Conservation (phyloP, 2,329 filamentous ascomycete species). For the Alternaria metachromatica region DNA sequence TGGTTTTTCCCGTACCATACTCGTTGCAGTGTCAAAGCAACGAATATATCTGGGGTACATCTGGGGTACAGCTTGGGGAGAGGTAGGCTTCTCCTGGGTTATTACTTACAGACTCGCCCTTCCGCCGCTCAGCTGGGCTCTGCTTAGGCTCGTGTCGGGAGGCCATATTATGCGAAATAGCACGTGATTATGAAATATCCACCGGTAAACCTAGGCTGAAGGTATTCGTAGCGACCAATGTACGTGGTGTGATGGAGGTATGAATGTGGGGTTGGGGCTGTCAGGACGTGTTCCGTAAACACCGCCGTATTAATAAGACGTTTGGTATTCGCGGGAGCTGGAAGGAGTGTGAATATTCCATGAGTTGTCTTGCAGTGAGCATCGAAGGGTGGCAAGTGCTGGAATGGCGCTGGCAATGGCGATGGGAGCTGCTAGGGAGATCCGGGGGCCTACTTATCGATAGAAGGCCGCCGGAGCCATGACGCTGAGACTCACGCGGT, state of each 20-base stretch:
- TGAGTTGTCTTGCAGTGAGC: conserved; percentile 36
- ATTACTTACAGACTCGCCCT: conserved; percentile 77
- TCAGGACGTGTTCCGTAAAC: conserved; percentile 28
- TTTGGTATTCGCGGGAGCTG: conserved; percentile 30
- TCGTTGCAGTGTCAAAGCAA: neutral
- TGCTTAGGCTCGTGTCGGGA: conserved; percentile 59
- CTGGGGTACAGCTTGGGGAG: neutral
- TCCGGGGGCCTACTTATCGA: conserved; percentile 26
- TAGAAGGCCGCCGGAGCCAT: conserved; percentile 14
- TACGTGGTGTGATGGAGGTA: conserved; percentile 15
- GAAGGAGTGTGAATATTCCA: conserved; percentile 38
- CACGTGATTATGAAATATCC: neutral
- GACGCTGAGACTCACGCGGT: conserved; percentile 13
- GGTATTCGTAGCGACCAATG: neutral
- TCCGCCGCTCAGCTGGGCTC: conserved; percentile 78
- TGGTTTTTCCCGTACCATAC: neutral
- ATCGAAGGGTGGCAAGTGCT: conserved; percentile 36
- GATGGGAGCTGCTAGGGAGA: conserved; percentile 11
- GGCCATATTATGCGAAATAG: conserved; percentile 30
- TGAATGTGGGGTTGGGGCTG: conserved; percentile 9
- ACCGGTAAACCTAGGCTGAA: neutral
- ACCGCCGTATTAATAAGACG: conserved; percentile 35
- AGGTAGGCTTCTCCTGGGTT: neutral
- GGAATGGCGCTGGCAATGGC: conserved; percentile 20
- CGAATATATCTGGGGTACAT: neutral